These are phyloP conservation scores for Melanomma pulvis-pyrius DNA, from an alignment of 495 filamentous ascomycete genomes.

Conservation along the genomic window DNA sequence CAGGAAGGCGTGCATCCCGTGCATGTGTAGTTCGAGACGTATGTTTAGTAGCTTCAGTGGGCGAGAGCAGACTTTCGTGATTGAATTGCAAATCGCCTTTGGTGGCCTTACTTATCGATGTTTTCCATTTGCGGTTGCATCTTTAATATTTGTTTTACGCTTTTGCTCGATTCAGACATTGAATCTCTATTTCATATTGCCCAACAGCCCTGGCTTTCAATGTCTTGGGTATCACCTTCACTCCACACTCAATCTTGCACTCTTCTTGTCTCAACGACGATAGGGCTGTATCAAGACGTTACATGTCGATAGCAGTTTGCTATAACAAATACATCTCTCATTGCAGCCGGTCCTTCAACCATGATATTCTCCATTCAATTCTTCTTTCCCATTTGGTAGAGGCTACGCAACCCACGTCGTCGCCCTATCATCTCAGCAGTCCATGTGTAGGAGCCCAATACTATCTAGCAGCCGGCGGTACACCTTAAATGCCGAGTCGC, in stretches of 20 bases:
- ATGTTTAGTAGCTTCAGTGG: too few species aligned
- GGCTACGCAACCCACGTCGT: not conserved
- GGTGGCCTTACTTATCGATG: not conserved
- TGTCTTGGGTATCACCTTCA: too few species aligned
- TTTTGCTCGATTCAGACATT: too few species aligned
- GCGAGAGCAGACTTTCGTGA: too few species aligned
- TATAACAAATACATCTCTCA: not conserved
- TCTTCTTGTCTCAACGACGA: too few species aligned
- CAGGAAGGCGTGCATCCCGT: too few species aligned
- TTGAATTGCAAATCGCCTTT: not conserved
- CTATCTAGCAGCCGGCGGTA: not conserved
- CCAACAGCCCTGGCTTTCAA: too few species aligned
- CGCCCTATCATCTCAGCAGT: not conserved
- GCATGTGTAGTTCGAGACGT: too few species aligned
- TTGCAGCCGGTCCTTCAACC: not conserved
- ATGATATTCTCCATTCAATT: not conserved
- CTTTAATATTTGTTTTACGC: not conserved
- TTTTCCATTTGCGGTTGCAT: not conserved
- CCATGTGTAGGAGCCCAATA: not conserved
- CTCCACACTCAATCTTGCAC: too few species aligned
- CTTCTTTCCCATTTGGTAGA: not conserved
- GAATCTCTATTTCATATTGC: too few species aligned
- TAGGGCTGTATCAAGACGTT: too few species aligned
- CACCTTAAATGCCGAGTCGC: slow-evolving; percentile 20
- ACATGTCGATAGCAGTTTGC: too few species aligned